Percentiles rank a stretch among this genome's conserved stretches.
phyloP scores from a whole-genome alignment of 106 monocot genomes.

The Dioscorea dumetorum region DNA sequence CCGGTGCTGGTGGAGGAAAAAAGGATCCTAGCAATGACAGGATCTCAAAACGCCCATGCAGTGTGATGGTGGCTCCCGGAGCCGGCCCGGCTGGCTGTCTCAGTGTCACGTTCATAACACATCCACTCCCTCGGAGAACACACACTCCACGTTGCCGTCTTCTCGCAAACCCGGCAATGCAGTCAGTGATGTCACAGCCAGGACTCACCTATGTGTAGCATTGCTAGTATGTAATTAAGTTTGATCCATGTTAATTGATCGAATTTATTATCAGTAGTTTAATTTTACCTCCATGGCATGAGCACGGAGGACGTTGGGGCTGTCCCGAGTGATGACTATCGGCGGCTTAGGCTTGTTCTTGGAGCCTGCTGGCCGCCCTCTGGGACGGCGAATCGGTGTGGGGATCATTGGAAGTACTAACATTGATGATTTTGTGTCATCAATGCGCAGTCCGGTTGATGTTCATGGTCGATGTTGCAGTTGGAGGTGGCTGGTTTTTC shows the following conservation, averaged over 20 bases:
- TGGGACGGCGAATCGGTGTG: constrained; percentile 9
- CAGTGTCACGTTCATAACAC: constrained; percentile 16
- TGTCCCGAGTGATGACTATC: constrained; percentile 25
- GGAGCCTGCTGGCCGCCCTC: constrained; percentile 30
- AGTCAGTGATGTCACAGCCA: constrained; percentile 26
- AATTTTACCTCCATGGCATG: constrained; percentile 19
- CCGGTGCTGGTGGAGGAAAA: constrained; percentile 24
- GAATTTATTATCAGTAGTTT: too few relatives aligned
- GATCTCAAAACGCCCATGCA: constrained; percentile 30
- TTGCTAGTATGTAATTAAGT: too few relatives aligned
- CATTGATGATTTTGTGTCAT: background rate
- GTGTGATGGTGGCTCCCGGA: constrained; percentile 6
- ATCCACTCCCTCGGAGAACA: constrained; percentile 24
- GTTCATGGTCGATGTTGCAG: background rate
- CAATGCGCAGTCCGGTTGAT: background rate
- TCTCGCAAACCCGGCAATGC: constrained; percentile 18
- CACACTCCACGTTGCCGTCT: constrained; percentile 19
- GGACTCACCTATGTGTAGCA: background rate
- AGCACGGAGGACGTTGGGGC: constrained; percentile 25
- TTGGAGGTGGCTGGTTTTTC: background rate
- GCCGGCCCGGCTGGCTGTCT: constrained; percentile 21
- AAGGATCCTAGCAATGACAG: constrained; percentile 23
- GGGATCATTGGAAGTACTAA: background rate
- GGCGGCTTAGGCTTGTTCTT: constrained; percentile 34
- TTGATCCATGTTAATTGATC: too few relatives aligned